Evolutionary conservation across 2,329 filamentous ascomycete genomes (phyloP).

Genomic region (Tympanopsis confertula): DNA sequence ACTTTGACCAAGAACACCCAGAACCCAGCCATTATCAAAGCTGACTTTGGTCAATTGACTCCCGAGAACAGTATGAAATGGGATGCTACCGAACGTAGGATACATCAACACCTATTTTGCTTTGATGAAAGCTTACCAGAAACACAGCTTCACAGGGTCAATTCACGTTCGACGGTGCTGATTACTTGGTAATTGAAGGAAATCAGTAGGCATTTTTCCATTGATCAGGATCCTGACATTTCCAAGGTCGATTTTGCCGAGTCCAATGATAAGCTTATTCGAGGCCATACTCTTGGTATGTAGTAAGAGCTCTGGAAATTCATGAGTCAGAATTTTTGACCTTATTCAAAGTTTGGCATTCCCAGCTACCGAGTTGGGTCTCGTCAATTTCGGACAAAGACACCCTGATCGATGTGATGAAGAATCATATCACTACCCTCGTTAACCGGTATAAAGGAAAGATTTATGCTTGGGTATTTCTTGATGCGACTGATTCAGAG

Average conservation of each 20-base stretch:
- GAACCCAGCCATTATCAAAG: conserved; percentile 43
- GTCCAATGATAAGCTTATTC: conserved; percentile 44
- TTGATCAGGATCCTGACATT: too few relatives aligned
- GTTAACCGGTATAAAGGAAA: conserved; percentile 51
- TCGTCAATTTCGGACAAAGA: conserved; percentile 35
- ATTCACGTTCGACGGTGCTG: conserved; percentile 45
- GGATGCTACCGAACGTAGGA: conserved; percentile 36
- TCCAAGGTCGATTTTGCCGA: neutral
- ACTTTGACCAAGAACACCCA: conserved; percentile 30
- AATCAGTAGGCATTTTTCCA: conserved; percentile 13
- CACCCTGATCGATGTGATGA: conserved; percentile 40
- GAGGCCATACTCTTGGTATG: conserved; percentile 48
- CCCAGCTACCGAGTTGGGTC: conserved; percentile 48
- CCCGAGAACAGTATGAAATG: conserved; percentile 64
- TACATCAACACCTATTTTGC: conserved; percentile 1
- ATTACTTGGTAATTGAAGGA: conserved; percentile 49
- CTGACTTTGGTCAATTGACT: conserved; percentile 53
- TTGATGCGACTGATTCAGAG: conserved; percentile 32
- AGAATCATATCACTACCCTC: conserved; percentile 46
- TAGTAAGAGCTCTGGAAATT: neutral
- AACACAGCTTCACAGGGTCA: conserved; percentile 20
- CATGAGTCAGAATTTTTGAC: neutral
- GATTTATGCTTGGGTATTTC: conserved; percentile 39
- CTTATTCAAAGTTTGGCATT: conserved; percentile 47
- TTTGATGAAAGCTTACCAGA: neutral